Evolutionary conservation across 768 basidiomycete species (phyloP), one percentile per base, ranked within the genome.

Genomic region (Leccinum longicurvipes): DNA sequence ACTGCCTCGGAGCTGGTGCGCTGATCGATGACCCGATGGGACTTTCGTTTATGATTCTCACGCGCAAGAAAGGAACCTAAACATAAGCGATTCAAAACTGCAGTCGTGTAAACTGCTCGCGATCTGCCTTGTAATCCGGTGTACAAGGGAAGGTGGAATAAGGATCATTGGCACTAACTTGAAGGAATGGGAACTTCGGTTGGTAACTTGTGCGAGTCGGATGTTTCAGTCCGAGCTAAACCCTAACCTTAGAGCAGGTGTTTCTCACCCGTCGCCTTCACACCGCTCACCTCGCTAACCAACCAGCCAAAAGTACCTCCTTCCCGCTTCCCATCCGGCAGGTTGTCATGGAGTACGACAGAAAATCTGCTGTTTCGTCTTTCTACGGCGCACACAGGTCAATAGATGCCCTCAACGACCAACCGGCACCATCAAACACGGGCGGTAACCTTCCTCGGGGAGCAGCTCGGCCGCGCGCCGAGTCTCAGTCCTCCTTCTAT

Each of bases 281-380:
- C 21, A 41, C 39, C 19, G 39, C 39, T n/a, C n/a, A n/a, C n/a
- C n/a, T n/a, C n/a, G n/a, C n/a, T n/a, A 19, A 41, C 34, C 34
- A 36, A n/a, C 24, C 29, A 31, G 14, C 12, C 29, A 5, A 31
- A 31, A 31, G 3, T 1, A 8, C 0, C 34, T 36, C 34, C 34
- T 36, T 36, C 34, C 28, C 50, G 34, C 47, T 27, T 34, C 52
- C 28, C 29, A 51, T 17, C 19, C 11, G 24, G 55, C 47, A 63
- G 55, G 27, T 28, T 27, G 46, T 45, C 21, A 90, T 89, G 89
- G 89, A 90, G 60, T 78, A 81, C 63, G 89, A 90, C 74, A 80
- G 87, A 66, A 89, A 87, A 72, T 89, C 90, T 5, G 80, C 81
- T 1, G 86, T 87, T 5, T 91, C 89, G 9, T 91, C 89, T 4